phyloP scores from a whole-genome alignment of 495 filamentous ascomycete genomes.

The Hypomontagnella submonticulosa region DNA sequence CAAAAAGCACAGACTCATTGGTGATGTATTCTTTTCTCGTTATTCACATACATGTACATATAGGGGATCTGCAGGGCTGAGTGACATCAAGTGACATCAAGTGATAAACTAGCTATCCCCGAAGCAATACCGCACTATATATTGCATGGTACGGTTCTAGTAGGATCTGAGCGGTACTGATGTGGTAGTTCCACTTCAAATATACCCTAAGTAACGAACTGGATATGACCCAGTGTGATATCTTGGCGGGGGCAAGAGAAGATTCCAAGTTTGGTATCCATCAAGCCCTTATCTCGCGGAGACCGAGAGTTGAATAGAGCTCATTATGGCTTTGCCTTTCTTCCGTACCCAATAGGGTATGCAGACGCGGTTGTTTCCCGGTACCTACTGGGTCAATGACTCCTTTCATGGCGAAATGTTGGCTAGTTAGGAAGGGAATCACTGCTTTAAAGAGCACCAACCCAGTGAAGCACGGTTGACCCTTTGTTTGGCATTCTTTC shows the following conservation, averaged over 20 bases:
- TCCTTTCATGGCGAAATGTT: conserved; percentile 4
- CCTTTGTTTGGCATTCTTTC: conserved; percentile 19
- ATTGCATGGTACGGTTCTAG: no score
- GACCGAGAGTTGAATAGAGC: neutral
- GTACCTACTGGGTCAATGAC: conserved; percentile 13
- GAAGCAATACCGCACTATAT: neutral
- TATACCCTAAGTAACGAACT: neutral
- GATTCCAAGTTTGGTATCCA: neutral
- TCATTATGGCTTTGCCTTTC: conserved; percentile 2
- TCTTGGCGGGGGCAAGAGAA: neutral
- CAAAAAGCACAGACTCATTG: neutral
- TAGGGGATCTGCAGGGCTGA: neutral
- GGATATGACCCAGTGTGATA: neutral
- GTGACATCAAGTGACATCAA: neutral
- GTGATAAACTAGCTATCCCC: neutral
- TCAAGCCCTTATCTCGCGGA: conserved; percentile 7
- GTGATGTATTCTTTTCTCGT: neutral
- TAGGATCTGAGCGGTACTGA: no score
- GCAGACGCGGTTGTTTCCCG: conserved; percentile 5
- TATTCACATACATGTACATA: neutral
- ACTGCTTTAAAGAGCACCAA: conserved; percentile 3
- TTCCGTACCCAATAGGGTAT: neutral
- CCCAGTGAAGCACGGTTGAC: neutral
- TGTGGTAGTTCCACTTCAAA: neutral
- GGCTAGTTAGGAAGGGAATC: conserved; percentile 3